phyloP scores from a whole-genome alignment of 2,329 filamentous ascomycete species.

The Trichoderma sp. region DNA sequence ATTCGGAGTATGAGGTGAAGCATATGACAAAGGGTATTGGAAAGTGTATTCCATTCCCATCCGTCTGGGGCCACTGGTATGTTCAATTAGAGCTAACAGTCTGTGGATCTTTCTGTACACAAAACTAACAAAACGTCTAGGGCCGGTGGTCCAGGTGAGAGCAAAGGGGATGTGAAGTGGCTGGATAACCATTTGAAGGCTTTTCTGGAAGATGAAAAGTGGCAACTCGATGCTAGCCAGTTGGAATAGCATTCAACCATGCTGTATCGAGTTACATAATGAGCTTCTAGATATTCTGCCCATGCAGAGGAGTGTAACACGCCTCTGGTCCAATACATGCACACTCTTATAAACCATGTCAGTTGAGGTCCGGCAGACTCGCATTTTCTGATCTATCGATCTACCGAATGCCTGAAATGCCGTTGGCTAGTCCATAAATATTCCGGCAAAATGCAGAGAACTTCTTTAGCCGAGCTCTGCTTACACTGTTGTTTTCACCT shows the following conservation, averaged over 20 bases:
- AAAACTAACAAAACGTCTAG: constrained; percentile 27
- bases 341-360: neutral
- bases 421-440: neutral
- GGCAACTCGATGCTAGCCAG: constrained; percentile 4
- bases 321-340: neutral
- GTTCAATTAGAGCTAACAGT: neutral
- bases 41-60: constrained; percentile 38
- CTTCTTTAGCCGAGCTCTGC: neutral
- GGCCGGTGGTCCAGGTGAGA: constrained; percentile 70
- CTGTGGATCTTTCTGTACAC: neutral
- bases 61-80: constrained; percentile 43
- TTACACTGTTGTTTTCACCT: neutral
- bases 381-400: neutral
- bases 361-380: neutral
- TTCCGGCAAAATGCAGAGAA: neutral
- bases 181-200: constrained; percentile 59
- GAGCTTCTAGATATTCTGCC: neutral
- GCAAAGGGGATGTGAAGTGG: constrained; percentile 68
- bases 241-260: neutral
- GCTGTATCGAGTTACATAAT: neutral
- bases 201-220: constrained; percentile 36
- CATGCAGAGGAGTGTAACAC: neutral
- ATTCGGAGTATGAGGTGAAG: constrained; percentile 70
- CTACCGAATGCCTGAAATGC: neutral
- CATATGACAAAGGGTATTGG: constrained; percentile 36